Percentiles rank a stretch among this genome's conserved stretches.
phyloP scores from a whole-genome alignment of 2,329 filamentous ascomycete species.

The Aspergillus spinulosporus region DNA sequence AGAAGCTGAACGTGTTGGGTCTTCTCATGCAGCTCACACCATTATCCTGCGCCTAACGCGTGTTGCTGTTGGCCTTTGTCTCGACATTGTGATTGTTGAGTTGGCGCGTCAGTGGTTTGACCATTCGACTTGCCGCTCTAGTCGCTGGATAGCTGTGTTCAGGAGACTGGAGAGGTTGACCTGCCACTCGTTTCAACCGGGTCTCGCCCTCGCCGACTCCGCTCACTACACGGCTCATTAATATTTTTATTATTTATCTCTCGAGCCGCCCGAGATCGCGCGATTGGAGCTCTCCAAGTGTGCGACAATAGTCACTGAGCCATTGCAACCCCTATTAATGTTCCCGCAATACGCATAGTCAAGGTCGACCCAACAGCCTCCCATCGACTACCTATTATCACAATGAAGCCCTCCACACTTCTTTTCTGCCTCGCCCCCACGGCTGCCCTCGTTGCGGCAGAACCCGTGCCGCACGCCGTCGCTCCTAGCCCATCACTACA shows the following conservation, averaged over 20 bases:
- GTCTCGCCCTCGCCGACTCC: neutral
- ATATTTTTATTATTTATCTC: neutral
- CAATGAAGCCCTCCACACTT: conserved; percentile 23
- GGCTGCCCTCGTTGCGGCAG: conserved; percentile 23
- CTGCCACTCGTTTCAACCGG: conserved; percentile 7
- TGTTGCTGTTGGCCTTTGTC: neutral
- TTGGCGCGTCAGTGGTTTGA: conserved; percentile 2
- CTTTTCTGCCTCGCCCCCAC: conserved; percentile 25
- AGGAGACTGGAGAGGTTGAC: conserved; percentile 5
- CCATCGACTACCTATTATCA: neutral
- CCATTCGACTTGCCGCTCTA: neutral
- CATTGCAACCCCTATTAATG: neutral
- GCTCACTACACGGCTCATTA: neutral
- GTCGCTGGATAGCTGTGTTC: neutral
- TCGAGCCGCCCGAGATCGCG: neutral
- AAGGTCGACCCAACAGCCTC: neutral
- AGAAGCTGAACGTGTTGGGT: neutral
- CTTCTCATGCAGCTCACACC: neutral
- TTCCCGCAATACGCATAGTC: neutral
- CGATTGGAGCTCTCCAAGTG: neutral
- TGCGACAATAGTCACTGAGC: neutral
- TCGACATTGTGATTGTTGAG: neutral
- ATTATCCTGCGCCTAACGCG: neutral
- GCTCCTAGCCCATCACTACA: conserved; percentile 21
- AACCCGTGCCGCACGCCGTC: conserved; percentile 32